phyloP scores from a whole-genome alignment of 75 land plant genomes.

The Sequoia sempervirens region DNA sequence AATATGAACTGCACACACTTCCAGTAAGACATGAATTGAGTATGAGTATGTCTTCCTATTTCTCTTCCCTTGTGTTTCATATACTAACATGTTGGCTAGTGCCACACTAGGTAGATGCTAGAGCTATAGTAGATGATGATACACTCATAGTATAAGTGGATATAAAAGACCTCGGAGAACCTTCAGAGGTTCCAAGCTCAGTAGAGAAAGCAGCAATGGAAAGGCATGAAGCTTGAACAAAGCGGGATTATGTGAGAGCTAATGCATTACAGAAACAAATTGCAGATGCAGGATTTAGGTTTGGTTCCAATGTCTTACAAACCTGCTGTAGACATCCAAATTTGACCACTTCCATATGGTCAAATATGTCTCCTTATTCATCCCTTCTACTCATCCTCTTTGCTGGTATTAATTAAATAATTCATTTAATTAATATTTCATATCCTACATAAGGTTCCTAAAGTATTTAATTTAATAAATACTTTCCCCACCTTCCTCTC shows the following conservation, averaged over 20 bases:
- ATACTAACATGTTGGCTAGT: background rate
- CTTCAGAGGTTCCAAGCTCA: conserved; percentile 51
- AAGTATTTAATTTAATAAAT: no score
- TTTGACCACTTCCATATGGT: no score
- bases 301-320: background rate
- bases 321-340: no score
- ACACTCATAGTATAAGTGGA: conserved; percentile 80
- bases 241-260: conserved; percentile 46
- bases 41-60: background rate
- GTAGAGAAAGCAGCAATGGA: conserved; percentile 40
- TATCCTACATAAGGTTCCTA: no score
- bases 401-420: no score
- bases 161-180: conserved; percentile 47
- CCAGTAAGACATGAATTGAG: conserved; percentile 42
- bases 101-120: conserved; percentile 54
- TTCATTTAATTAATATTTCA: no score
- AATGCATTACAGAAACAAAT: conserved; percentile 69
- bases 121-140: conserved; percentile 80
- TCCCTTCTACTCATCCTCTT: no score
- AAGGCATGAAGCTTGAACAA: conserved; percentile 54
- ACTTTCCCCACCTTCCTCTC: no score
- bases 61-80: background rate
- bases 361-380: no score
- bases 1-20: conserved; percentile 65
- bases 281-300: conserved; percentile 74